Percentiles rank a stretch among this genome's conserved stretches.
Evolutionary conservation across 179 eudicot genomes (phyloP).

Genomic region (Spinacia oleracea): DNA sequence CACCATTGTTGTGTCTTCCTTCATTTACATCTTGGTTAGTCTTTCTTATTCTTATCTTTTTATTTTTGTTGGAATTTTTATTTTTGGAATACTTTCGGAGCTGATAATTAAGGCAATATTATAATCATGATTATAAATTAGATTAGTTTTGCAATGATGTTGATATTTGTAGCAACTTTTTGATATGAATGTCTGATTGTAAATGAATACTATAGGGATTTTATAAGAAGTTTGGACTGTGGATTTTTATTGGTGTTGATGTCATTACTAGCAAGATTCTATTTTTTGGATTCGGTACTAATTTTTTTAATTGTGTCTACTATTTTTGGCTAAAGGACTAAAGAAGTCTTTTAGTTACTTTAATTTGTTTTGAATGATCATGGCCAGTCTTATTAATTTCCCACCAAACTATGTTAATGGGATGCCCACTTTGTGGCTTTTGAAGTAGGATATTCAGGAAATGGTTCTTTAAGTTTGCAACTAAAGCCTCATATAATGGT

Average conservation of each 20-base stretch:
- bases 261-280: background rate
- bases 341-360: background rate
- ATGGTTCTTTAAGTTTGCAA: background rate
- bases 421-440: background rate
- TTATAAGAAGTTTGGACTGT: background rate
- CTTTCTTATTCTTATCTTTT: background rate
- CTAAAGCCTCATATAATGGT: background rate
- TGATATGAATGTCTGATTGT: background rate
- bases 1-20: slow-evolving; percentile 48
- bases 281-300: slow-evolving; percentile 7
- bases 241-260: background rate
- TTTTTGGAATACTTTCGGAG: background rate
- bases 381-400: background rate
- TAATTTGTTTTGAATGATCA: background rate
- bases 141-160: background rate
- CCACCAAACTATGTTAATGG: background rate
- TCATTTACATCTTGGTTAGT: slow-evolving; percentile 51
- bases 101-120: background rate
- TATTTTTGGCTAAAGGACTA: background rate
- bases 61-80: background rate
- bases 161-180: background rate
- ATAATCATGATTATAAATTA: background rate
- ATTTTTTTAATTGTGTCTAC: too few relatives aligned
- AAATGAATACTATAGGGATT: background rate
- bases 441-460: background rate